phyloP scores from a whole-genome alignment of 768 basidiomycete species.

The Tulasnella sp. region DNA sequence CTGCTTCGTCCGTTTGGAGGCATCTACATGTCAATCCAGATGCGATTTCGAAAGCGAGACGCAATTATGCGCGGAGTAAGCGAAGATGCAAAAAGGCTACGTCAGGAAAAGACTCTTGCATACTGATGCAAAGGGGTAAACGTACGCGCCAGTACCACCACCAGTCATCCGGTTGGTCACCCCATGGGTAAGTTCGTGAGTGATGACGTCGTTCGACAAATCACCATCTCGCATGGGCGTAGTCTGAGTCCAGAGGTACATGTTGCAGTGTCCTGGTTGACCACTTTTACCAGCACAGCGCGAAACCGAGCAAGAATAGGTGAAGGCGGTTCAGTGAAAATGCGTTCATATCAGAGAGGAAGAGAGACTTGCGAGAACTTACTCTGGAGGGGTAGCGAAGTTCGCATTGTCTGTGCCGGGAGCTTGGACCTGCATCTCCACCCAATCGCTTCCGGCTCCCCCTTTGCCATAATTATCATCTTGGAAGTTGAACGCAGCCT shows the following conservation, averaged over 20 bases:
- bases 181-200: slow-evolving; percentile 46
- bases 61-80: too few relatives aligned
- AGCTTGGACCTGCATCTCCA: slow-evolving; percentile 38
- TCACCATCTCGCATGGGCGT: slow-evolving; percentile 52
- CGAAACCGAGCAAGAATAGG: background rate
- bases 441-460: slow-evolving; percentile 47
- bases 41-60: too few relatives aligned
- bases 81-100: background rate
- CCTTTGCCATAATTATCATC: slow-evolving; percentile 57
- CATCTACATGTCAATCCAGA: background rate
- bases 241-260: background rate
- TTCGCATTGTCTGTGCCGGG: slow-evolving; percentile 49
- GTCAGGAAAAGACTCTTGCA: slow-evolving; percentile 42
- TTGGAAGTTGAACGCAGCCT: slow-evolving; percentile 64
- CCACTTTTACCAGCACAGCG: background rate
- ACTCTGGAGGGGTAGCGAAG: slow-evolving; percentile 40
- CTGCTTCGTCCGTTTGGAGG: slow-evolving; percentile 52
- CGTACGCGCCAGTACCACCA: slow-evolving; percentile 38
- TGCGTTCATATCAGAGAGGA: too few relatives aligned
- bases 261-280: background rate
- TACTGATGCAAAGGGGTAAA: background rate
- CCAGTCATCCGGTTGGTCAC: slow-evolving; percentile 51
- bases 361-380: background rate
- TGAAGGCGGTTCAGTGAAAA: too few relatives aligned
- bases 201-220: slow-evolving; percentile 42